These are phyloP conservation scores for Neurospora sp. DNA, from an alignment of 495 filamentous ascomycete species.

Conservation along the genomic window DNA sequence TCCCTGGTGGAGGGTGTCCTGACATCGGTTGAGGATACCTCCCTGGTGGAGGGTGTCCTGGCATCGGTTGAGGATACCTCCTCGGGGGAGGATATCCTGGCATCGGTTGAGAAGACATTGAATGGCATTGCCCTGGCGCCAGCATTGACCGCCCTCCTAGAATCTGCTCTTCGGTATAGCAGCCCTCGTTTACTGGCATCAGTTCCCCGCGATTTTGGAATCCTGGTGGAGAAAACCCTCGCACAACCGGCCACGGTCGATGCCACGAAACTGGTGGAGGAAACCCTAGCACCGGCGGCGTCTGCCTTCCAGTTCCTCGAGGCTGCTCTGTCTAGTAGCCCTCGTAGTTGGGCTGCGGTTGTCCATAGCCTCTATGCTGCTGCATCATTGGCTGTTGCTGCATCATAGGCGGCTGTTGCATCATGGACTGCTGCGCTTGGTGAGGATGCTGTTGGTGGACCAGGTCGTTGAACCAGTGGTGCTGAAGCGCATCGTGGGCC, in stretches of 20 bases:
- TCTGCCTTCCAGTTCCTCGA: background rate
- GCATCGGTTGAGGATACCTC: background rate
- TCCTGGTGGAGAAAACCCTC: background rate
- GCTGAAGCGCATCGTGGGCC: conserved; percentile 70
- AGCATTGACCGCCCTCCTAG: background rate
- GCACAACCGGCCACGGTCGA: background rate
- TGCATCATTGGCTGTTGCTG: conserved; percentile 23
- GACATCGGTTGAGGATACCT: too few relatives aligned
- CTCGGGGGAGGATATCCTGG: background rate
- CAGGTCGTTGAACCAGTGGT: conserved; percentile 71
- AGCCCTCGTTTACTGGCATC: background rate
- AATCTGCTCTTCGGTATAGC: background rate
- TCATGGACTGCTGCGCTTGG: conserved; percentile 3
- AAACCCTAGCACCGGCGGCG: background rate
- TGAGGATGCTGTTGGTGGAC: conserved; percentile 28
- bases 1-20: background rate
- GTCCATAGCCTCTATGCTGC: conserved; percentile 18
- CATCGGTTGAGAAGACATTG: background rate
- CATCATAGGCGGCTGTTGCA: background rate
- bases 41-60: background rate
- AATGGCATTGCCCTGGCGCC: background rate
- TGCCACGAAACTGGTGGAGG: background rate
- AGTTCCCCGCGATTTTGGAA: background rate
- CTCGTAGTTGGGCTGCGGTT: conserved; percentile 20
- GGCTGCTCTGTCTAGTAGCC: conserved; percentile 15